phyloP scores from a whole-genome alignment of 1,139 yeast species.

The Pichia sp. region DNA sequence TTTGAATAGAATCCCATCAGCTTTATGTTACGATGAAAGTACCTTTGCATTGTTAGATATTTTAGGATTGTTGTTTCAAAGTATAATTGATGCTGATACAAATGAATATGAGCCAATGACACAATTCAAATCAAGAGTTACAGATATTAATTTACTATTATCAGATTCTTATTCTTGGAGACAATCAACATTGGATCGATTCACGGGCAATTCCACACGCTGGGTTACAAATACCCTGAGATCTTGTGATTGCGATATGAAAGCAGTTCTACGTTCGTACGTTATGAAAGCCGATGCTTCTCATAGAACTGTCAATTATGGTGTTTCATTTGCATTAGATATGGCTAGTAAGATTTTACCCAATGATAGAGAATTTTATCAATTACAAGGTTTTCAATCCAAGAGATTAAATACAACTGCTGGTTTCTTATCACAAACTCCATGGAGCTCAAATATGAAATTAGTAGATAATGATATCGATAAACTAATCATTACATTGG shows the following conservation, averaged over 20 bases:
- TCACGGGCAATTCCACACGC: constrained; percentile 51
- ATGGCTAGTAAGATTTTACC: constrained; percentile 71
- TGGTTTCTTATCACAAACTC: constrained; percentile 68
- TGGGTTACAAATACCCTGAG: constrained; percentile 60
- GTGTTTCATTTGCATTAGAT: constrained; percentile 84
- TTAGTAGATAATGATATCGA: constrained; percentile 9
- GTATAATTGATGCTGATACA: constrained; percentile 80
- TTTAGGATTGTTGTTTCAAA: constrained; percentile 66
- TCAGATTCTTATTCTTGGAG: constrained; percentile 83
- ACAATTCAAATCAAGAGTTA: constrained; percentile 54
- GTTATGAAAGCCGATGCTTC: constrained; percentile 41
- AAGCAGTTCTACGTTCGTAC: constrained; percentile 71
- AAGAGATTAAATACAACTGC: constrained; percentile 52
- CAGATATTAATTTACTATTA: constrained; percentile 54
- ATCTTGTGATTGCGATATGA: constrained; percentile 64
- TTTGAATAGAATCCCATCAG: constrained; percentile 65
- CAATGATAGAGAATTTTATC: constrained; percentile 51
- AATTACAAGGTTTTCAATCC: constrained; percentile 26
- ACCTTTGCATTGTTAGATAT: constrained; percentile 77
- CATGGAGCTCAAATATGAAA: constrained; percentile 44
- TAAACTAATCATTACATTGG: constrained; percentile 4
- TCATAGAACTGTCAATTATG: constrained; percentile 48
- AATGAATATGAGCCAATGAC: constrained; percentile 81
- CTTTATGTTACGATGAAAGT: constrained; percentile 68
- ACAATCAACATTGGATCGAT: constrained; percentile 52